A percentile compares a stretch with the other conserved stretches of the same genome.
These are phyloP conservation scores for Colletotrichum sp. DNA, from an alignment of 2,329 filamentous ascomycete species.

Conservation along the genomic window DNA sequence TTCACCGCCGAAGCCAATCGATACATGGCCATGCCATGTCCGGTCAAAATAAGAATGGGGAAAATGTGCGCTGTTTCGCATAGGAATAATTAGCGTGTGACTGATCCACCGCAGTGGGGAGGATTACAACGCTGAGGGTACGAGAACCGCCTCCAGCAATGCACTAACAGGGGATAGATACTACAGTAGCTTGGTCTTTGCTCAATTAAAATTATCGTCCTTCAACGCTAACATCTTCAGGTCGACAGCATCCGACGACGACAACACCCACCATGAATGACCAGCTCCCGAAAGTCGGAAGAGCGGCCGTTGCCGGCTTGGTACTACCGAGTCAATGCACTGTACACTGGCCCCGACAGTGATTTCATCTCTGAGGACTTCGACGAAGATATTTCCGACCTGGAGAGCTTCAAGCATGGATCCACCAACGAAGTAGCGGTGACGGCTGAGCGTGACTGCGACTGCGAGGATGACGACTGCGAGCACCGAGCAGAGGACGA, in stretches of 20 bases:
- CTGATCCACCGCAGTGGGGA: too few species aligned
- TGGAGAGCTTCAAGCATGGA: not conserved
- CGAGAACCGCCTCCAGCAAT: too few species aligned
- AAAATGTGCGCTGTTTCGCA: too few species aligned
- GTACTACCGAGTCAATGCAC: not conserved
- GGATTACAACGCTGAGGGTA: too few species aligned
- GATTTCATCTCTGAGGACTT: not conserved
- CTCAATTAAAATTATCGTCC: too few species aligned
- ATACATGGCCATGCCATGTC: too few species aligned
- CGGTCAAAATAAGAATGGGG: too few species aligned
- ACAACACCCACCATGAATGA: not conserved
- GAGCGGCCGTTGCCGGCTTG: not conserved
- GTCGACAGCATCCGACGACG: not conserved
- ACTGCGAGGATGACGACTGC: not conserved
- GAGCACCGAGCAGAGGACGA: not conserved
- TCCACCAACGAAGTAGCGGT: not conserved
- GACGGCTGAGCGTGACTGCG: not conserved
- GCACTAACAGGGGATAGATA: too few species aligned
- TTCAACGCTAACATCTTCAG: too few species aligned
- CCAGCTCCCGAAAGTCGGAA: not conserved
- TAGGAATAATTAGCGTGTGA: too few species aligned
- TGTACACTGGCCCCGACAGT: not conserved
- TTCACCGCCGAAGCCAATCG: too few species aligned
- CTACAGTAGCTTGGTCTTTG: too few species aligned
- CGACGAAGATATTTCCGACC: not conserved